These are phyloP conservation scores for Aureobasidium sp. DNA, from an alignment of 2,329 filamentous ascomycete genomes.

Conservation along the genomic window DNA sequence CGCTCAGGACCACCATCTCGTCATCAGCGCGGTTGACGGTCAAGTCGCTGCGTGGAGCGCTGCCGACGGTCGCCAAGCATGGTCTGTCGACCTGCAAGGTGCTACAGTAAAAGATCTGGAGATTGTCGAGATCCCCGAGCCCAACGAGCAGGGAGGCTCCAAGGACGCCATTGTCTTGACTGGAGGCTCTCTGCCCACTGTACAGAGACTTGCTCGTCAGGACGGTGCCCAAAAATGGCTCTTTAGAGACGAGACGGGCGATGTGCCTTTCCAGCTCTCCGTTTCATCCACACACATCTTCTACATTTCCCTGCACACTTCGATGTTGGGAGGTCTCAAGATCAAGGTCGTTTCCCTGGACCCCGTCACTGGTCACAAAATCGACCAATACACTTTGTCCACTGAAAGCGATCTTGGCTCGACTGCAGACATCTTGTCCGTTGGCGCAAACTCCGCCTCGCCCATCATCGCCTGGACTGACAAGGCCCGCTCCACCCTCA, in stretches of 20 bases:
- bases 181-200: slow-evolving; percentile 45
- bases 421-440: slow-evolving; percentile 59
- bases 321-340: slow-evolving; percentile 57
- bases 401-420: slow-evolving; percentile 65
- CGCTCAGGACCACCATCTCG: slow-evolving; percentile 66
- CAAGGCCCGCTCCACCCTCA: slow-evolving; percentile 51
- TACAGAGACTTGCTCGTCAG: slow-evolving; percentile 64
- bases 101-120: slow-evolving; percentile 58
- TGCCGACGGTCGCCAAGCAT: slow-evolving; percentile 67
- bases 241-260: slow-evolving; percentile 55
- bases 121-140: slow-evolving; percentile 61
- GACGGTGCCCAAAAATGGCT: slow-evolving; percentile 74
- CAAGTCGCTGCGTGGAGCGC: slow-evolving; percentile 77
- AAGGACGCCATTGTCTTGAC: slow-evolving; percentile 68
- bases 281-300: slow-evolving; percentile 62
- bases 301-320: slow-evolving; percentile 65
- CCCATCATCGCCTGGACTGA: slow-evolving; percentile 72
- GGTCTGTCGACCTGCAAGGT: slow-evolving; percentile 56
- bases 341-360: slow-evolving; percentile 70
- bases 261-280: slow-evolving; percentile 66
- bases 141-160: slow-evolving; percentile 25
- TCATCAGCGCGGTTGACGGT: slow-evolving; percentile 63
- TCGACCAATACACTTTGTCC: slow-evolving; percentile 61
- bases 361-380: slow-evolving; percentile 59
- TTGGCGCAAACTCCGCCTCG: slow-evolving; percentile 65